A percentile compares a stretch with the other conserved stretches of the same genome.
phyloP scores from a whole-genome alignment of 306 rosid genomes.

The Hippophae gyantsensis region DNA sequence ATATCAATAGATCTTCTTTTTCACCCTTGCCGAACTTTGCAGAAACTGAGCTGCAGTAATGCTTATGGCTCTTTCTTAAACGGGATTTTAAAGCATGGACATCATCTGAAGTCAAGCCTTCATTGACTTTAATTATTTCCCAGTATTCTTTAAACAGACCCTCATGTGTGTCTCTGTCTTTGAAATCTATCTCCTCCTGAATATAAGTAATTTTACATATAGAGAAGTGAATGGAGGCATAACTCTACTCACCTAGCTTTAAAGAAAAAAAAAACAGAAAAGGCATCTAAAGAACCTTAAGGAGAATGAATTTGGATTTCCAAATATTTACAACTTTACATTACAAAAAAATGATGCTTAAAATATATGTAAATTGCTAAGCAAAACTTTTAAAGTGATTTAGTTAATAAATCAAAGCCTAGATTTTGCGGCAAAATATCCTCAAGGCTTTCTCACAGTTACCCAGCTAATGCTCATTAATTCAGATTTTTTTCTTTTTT shows the following conservation, averaged over 20 bases:
- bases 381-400: too few species aligned
- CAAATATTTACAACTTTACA: too few species aligned
- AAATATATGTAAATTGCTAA: too few species aligned
- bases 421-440: too few species aligned
- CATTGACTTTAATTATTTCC: conserved; percentile 48
- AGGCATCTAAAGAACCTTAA: too few species aligned
- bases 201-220: conserved; percentile 13
- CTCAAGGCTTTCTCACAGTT: too few species aligned
- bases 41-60: background rate
- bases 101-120: conserved; percentile 36
- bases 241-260: background rate
- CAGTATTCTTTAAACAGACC: conserved; percentile 71
- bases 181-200: conserved; percentile 43
- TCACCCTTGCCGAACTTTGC: conserved; percentile 5
- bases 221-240: background rate
- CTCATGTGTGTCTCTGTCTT: conserved; percentile 51
- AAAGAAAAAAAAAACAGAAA: background rate
- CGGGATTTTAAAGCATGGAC: conserved; percentile 13
- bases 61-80: conserved; percentile 13
- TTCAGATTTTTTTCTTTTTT: too few species aligned
- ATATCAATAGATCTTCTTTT: conserved; percentile 14
- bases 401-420: too few species aligned
- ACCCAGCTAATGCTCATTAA: too few species aligned
- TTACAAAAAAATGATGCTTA: too few species aligned
- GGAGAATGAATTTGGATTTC: too few species aligned